Evolutionary conservation across 2,329 filamentous ascomycete genomes (phyloP), one percentile per base, ranked within the genome.

Genomic region (Harringtonia aguacate): DNA sequence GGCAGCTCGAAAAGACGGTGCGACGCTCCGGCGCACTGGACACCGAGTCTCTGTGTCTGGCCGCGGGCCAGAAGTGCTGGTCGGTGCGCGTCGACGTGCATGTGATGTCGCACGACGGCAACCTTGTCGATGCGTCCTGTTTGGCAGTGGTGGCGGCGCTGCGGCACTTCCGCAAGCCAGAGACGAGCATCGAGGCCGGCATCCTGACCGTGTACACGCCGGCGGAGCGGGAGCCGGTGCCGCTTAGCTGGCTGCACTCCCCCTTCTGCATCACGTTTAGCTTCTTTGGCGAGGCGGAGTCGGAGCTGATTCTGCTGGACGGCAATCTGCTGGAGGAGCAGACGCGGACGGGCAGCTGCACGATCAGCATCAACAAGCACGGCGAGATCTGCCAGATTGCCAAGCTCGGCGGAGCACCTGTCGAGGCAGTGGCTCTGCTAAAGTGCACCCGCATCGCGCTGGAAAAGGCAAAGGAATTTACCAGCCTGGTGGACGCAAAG

Each of bases 11-110:
- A 62, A 95, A 95, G 66, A 90, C 92, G 9, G 79, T 97, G 48
- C 88, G 92, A 35, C 82, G 92, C 48, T 95, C 89, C 1, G 84
- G 84, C 53, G 90, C 92, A 8, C 77, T 98, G 34, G 90, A 97
- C 61, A 95, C 89, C 29, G 92, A 98, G 65, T 95, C 89, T 4
- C 75, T 98, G 36, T 98, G 92, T 62, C 86, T 98, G 20, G 73
- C 95, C 24, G 88, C 92, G 12, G 89, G 86, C 8, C 73, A 84
- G 48, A 95, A 94, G 63, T 92, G 86, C 68, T 98, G 92, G 80
- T 84, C 84, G 48, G 74, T 98, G 50, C 81, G 90, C 46, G 89
- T 86, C 18, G 90, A 97, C 61, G 77, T 97, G 20, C 92, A 98
- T 63, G 80, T 97, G 38, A 74, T 97, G 37, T 83, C 87, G 41